Percentiles rank a stretch among this genome's conserved stretches.
These are phyloP conservation scores for Aureobasidium leucospermi DNA, from an alignment of 2,329 filamentous ascomycete species.

Conservation along the genomic window DNA sequence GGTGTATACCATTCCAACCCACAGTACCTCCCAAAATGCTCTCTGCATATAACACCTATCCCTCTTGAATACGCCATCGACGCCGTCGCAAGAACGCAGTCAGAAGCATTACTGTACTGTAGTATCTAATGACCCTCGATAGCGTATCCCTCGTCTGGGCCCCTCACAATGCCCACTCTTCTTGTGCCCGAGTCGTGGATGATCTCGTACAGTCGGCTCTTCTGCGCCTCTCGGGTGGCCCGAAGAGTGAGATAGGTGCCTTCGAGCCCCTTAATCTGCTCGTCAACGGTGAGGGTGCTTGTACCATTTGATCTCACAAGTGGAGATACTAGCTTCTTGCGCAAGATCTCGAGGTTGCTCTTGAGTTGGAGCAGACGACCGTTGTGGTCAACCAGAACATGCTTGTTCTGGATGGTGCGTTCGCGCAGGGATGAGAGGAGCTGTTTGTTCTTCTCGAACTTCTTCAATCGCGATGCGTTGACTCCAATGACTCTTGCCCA, in stretches of 20 bases:
- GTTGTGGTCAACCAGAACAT: constrained; percentile 78
- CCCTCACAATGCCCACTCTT: constrained; percentile 10
- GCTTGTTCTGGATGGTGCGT: constrained; percentile 81
- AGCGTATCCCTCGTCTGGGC: constrained; percentile 15
- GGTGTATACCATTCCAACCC: background rate
- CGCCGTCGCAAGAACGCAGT: constrained; percentile 10
- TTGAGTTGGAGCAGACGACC: constrained; percentile 76
- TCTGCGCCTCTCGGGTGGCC: constrained; percentile 68
- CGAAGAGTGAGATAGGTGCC: constrained; percentile 73
- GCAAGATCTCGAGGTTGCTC: constrained; percentile 75
- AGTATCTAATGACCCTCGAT: constrained; percentile 16
- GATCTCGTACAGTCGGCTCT: constrained; percentile 73
- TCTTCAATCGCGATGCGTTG: constrained; percentile 66
- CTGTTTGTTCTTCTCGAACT: constrained; percentile 84
- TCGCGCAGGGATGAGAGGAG: constrained; percentile 72
- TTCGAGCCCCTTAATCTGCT: constrained; percentile 77
- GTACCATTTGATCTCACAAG: constrained; percentile 63
- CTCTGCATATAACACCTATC: background rate
- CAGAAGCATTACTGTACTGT: constrained; percentile 1
- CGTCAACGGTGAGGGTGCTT: constrained; percentile 68
- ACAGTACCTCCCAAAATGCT: background rate
- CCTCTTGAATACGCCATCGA: constrained; percentile 5
- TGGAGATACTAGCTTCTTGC: constrained; percentile 76
- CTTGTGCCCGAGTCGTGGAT: constrained; percentile 52
- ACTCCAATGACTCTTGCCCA: constrained; percentile 81